A percentile compares a stretch with the other conserved stretches of the same genome.
Conservation (phyloP, 2,329 filamentous ascomycete species). For the Exophiala lecanii-corni region DNA sequence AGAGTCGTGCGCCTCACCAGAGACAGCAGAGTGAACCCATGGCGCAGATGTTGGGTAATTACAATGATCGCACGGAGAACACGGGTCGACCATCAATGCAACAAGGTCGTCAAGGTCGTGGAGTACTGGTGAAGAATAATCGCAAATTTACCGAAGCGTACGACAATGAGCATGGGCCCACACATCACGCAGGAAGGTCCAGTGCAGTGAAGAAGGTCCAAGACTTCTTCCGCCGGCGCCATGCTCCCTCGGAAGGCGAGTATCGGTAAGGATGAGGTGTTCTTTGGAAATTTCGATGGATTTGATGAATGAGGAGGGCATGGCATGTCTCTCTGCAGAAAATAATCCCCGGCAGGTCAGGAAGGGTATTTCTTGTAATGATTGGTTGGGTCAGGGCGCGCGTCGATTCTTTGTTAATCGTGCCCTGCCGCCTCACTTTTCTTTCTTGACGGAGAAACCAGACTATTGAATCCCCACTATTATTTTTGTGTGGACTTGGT, state of each 20-base stretch:
- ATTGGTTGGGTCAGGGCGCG: constrained; percentile 15
- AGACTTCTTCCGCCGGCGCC: constrained; percentile 83
- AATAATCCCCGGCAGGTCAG: constrained; percentile 3
- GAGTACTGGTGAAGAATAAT: constrained; percentile 76
- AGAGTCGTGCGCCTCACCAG: constrained; percentile 25
- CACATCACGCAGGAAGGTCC: constrained; percentile 73
- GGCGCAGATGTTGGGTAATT: constrained; percentile 25
- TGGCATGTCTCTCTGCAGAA: no score
- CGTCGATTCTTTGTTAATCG: no score
- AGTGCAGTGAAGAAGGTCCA: constrained; percentile 89
- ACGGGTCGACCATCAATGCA: constrained; percentile 38
- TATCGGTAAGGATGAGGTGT: constrained; percentile 8
- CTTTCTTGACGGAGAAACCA: neutral
- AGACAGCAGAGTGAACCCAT: constrained; percentile 36
- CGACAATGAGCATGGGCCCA: constrained; percentile 59
- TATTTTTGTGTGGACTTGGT: no score
- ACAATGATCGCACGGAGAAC: constrained; percentile 37
- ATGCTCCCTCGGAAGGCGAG: constrained; percentile 16
- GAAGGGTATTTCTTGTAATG: constrained; percentile 19
- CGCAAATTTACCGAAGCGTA: constrained; percentile 84
- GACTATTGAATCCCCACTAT: no score
- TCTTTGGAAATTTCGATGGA: constrained; percentile 1
- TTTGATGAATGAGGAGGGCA: no score
- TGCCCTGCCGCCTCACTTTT: neutral
- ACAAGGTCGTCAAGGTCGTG: constrained; percentile 40